These are phyloP conservation scores for Microdochium nivale DNA, from an alignment of 2,329 filamentous ascomycete species.

Conservation along the genomic window DNA sequence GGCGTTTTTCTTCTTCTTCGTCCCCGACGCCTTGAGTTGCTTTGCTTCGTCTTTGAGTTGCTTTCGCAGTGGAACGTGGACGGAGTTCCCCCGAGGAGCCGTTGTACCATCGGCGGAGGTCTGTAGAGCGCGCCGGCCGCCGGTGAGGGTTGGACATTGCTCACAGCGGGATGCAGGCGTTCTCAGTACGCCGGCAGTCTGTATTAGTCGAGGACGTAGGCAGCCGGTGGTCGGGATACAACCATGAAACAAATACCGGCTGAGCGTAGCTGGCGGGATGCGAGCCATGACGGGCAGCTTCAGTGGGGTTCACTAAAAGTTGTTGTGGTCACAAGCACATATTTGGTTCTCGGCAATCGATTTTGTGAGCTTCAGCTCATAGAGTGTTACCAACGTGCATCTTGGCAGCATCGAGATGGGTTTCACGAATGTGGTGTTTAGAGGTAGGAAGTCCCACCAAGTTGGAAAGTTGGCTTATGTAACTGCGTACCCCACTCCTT, in stretches of 20 bases:
- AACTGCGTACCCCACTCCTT: no score
- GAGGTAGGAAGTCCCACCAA: no score
- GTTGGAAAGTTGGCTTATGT: no score
- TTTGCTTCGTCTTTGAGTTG: slow-evolving; percentile 61
- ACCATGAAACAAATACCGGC: slow-evolving; percentile 40
- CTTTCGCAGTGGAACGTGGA: slow-evolving; percentile 53
- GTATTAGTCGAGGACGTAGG: slow-evolving; percentile 12
- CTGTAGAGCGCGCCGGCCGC: background rate
- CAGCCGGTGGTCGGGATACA: slow-evolving; percentile 34
- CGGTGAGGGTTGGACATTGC: background rate
- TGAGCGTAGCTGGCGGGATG: slow-evolving; percentile 32
- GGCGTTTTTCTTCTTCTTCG: slow-evolving; percentile 35
- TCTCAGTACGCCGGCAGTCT: background rate
- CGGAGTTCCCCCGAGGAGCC: background rate
- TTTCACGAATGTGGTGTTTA: no score
- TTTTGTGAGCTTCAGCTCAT: background rate
- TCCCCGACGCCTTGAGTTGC: slow-evolving; percentile 34
- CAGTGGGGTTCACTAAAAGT: no score
- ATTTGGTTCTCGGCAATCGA: slow-evolving; percentile 5
- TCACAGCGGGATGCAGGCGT: background rate
- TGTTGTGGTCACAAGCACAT: slow-evolving; percentile 13
- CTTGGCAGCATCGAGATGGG: no score
- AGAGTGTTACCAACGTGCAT: no score
- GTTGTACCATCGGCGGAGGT: background rate
- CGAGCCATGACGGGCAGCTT: slow-evolving; percentile 29